Percentiles rank a stretch among this genome's conserved stretches.
phyloP scores from a whole-genome alignment of 2,329 filamentous ascomycete genomes.

The Davidsoniella virescens region DNA sequence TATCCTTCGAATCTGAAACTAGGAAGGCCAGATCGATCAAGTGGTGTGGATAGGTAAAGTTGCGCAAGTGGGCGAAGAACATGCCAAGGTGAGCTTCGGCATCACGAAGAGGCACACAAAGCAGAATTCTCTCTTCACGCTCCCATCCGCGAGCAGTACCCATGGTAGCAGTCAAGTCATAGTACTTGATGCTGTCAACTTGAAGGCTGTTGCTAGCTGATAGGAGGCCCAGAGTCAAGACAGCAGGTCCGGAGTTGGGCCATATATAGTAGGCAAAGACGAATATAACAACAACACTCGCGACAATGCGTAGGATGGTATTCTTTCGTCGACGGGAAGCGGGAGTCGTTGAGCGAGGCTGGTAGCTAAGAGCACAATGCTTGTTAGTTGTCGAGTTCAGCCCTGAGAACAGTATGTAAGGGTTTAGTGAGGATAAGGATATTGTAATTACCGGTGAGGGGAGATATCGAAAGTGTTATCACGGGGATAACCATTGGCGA shows the following conservation, averaged over 20 bases:
- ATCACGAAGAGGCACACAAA: conserved; percentile 88
- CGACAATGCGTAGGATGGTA: conserved; percentile 51
- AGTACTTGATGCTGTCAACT: conserved; percentile 91
- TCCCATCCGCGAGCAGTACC: conserved; percentile 92
- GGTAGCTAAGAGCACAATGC: conserved; percentile 45
- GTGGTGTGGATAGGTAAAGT: conserved; percentile 94
- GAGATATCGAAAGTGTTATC: conserved; percentile 72
- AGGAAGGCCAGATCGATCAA: conserved; percentile 92
- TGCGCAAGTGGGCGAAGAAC: conserved; percentile 96
- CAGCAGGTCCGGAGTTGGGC: conserved; percentile 38
- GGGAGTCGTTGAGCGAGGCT: conserved; percentile 60
- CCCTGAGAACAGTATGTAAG: not conserved
- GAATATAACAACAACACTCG: conserved; percentile 40
- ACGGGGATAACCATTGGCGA: conserved; percentile 69
- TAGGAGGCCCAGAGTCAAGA: conserved; percentile 53
- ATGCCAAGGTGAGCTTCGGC: conserved; percentile 82
- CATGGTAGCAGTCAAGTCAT: conserved; percentile 81
- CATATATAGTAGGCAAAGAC: conserved; percentile 63
- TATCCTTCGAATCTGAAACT: conserved; percentile 92
- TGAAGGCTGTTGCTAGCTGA: conserved; percentile 53
- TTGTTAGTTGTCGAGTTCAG: conserved; percentile 9
- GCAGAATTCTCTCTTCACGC: conserved; percentile 80
- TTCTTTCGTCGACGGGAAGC: conserved; percentile 57
- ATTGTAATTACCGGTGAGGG: conserved; percentile 56
- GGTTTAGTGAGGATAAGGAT: not conserved